Evolutionary conservation across 768 basidiomycete genomes (phyloP), one percentile per base, ranked within the genome.

Genomic region (Boletus tylopilopsis): DNA sequence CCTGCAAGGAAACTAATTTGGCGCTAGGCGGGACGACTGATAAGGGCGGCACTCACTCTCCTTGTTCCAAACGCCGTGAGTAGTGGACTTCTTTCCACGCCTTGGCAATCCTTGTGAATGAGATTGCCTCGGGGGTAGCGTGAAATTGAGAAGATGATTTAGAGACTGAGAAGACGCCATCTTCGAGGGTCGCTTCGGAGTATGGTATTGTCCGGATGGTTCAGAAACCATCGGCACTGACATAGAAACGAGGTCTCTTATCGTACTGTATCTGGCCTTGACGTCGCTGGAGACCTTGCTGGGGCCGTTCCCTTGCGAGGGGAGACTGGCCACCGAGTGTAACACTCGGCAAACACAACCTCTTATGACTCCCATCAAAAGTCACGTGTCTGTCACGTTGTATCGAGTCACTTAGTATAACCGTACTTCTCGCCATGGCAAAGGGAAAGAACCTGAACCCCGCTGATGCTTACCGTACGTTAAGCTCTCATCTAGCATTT

Each of bases 111-210:
- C 81, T 36, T 73, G 68, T 16, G 82, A 75, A 29, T 81, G 79
- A 36, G 77, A 69, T 68, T 91, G 86, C 64, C 94, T 77, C 16
- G 94, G 93, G 57, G 95, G 94, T 23, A 97, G 76, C 6, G 87
- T 84, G 71, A 98, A 98, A 68, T 92, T 95, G 64, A 97, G 87
- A 44, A 96, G 84, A 73, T 95, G 86, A 64, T 90, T 89, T 65
- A 76, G 63, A 51, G 79, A 74, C 70, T 86, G 82, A 54, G 74
- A 73, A 21, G 83, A 75, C 34, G 81, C 75, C 79, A 82, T 85
- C 80, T 90, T 88, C 55, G 76, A 65, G 36, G 76, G 66, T 62
- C 84, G 83, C 69, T 82, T 82, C 54, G 79, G 72, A 46, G 73
- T 76, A 43, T 72, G 63, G 46, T 72, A 59, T 36, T 60, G 62